Evolutionary conservation across 2,329 filamentous ascomycete species (phyloP), one percentile per base, ranked within the genome.

Genomic region (Pseudovirgaria hyperparasitica): DNA sequence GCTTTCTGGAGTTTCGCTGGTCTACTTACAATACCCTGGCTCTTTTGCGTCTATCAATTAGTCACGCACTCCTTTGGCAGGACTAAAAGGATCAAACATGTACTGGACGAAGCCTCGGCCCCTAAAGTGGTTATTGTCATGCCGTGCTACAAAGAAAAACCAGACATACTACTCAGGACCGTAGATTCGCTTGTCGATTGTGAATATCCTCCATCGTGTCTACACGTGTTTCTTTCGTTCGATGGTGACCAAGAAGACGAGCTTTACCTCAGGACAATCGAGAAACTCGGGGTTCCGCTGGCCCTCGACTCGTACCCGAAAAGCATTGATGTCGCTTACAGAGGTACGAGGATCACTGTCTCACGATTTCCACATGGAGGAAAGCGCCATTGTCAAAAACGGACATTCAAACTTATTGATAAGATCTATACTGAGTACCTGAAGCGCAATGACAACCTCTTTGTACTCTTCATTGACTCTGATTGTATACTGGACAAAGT

Each of bases 111-210:
- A 47, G 61, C 71, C 3, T 85, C 77, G 1, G 86, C 90, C 0
- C 90, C 87, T 2, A 96, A 96, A 55, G 80, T 92, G 10, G 84
- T 94, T 36, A 80, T 96, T 33, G 78, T 96, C 32, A 94, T 96
- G 85, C 90, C 87, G 4, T 92, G 86, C 46, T 96, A 93, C 60
- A 84, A 90, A 46, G 90, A 96, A 48, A 75, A 85, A 16, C 82
- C 84, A 0, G 78, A 82, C 1, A 68, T 92, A 9, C 66, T 96
- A 24, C 65, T 94, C 29, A 80, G 79, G 24, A 90, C 87, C 4
- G 68, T 94, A 41, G 76, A 94, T 55, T 94, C 87, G 0, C 76
- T 96, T 18, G 84, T 93, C 27, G 80, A 87, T 42, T 92, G 84
- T 55, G 87, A 94, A 42, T 96, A 96, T 38, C 87, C 90, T 1